Evolutionary conservation across 73 alveolate species (phyloP), one percentile per base, ranked within the genome.

Genomic region (Urostyla sp.): DNA sequence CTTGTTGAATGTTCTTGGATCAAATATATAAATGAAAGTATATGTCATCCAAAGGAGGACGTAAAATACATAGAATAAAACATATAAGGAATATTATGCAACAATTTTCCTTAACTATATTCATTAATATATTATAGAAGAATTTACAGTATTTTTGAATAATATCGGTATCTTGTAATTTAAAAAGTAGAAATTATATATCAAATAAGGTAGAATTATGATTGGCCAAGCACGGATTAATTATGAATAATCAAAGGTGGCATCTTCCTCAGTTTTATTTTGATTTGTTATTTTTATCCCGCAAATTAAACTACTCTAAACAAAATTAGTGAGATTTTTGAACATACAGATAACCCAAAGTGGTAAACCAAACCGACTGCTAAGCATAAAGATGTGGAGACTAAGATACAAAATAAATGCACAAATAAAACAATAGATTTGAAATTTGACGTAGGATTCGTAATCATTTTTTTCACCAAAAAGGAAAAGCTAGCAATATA

Each of bases 241-340:
- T n/a, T n/a, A n/a, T n/a, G n/a, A n/a, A n/a, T n/a, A n/a, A n/a
- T n/a, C n/a, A n/a, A n/a, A n/a, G n/a, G n/a, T n/a, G n/a, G 66
- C 59, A 43, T 40, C 80, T 40, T 66, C 80, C 7, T 54, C 80
- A 66, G 13, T 5, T 40, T 46, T 66, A 13, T 15, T 43, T 37
- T 66, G 49, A 6, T 40, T 3, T 37, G 37, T 18, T 11, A 66
- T 1, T 8, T 59, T 63, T 16, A 66, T 66, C 30, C 80, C 80
- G 30, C 80, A 66, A 6, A 28, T 3, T 15, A 66, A 20, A 4
- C 57, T 59, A 8, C 57, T 8, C 76, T 59, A 59, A 30, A 6
- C 4, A 28, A 32, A 31, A 8, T 35, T 59, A 2, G 30, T 59
- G 13, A 6, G 6, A 26, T n/a, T n/a, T 7, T 59, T n/a, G 2